Base-by-base conservation (phyloP, 106 monocot species). In the Acorus gramineus region DNA sequence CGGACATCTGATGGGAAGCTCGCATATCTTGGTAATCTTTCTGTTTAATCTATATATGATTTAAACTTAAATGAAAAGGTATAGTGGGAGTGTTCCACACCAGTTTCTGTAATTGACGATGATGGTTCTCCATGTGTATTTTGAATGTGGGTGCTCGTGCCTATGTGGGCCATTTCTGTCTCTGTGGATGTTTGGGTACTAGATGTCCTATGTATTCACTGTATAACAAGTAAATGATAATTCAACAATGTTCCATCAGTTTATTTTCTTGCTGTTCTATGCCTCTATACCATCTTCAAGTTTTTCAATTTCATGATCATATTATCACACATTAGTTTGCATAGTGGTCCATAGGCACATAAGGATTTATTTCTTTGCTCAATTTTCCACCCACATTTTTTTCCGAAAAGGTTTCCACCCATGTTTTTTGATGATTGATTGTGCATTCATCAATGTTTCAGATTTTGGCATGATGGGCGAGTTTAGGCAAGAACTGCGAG, bases 381-480 rank as follows among this genome's bases (percentile, higher is more conserved):
- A 13, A 55, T 1, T n/a, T 10, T 55, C 8, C 13, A 4, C 13
- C 55, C 11, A 11, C 55, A 11, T 55, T 55, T 55, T 4, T n/a
- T n/a, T 6, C 9, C 13, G 11, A 4, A 55, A 13, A 55, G 13
- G 55, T 10, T 55, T 55, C 11, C 9, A 5, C 4, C 28, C 28
- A 28, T n/a, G 43, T 44, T 53, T 3, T 54, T 42, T 43, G 12
- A 44, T 63, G 28, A 12, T 52, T 8, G 9, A 10, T 4, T 13
- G 47, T 14, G 42, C 60, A 2, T 68, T 66, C 3, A 46, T 54
- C 65, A 51, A 9, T 66, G n/a, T 77, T 69, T 28, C 70, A 96
- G 96, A 96, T 85, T 96, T 96, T 77, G 96, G 96, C 59, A 96
- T 96, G 96, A 96, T 96, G 96, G 96, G 96, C 51, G 96, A 96